Conservation (phyloP, 2,329 filamentous ascomycete species). For the Colletotrichum lini region DNA sequence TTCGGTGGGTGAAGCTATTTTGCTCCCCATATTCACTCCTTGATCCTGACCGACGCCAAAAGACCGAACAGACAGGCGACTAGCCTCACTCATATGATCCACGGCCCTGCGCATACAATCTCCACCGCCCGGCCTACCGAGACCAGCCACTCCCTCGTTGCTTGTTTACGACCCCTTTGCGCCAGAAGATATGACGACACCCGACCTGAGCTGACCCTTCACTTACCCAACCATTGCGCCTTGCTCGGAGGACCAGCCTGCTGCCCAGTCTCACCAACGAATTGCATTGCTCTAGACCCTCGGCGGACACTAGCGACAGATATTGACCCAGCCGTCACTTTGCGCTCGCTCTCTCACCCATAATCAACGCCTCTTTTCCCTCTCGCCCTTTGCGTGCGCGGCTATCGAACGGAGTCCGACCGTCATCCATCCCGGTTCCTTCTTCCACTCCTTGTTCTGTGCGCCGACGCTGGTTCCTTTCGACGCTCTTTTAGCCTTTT, state of each 20-base stretch:
- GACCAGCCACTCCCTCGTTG: slow-evolving; percentile 10
- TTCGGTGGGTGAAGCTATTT: slow-evolving; percentile 20
- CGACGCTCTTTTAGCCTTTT: slow-evolving; percentile 36
- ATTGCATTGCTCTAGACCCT: not conserved
- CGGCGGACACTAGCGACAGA: slow-evolving; percentile 18
- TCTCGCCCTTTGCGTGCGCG: slow-evolving; percentile 22
- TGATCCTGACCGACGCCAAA: not conserved
- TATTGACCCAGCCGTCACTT: slow-evolving; percentile 18
- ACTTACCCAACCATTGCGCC: slow-evolving; percentile 12
- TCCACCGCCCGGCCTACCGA: slow-evolving; percentile 2
- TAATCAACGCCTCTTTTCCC: not conserved
- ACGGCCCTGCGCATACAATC: slow-evolving; percentile 16
- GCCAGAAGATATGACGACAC: slow-evolving; percentile 41
- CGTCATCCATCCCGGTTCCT: slow-evolving; percentile 29
- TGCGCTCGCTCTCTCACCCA: not conserved
- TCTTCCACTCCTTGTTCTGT: slow-evolving; percentile 39
- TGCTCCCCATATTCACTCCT: slow-evolving; percentile 14
- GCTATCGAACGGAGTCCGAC: slow-evolving; percentile 39
- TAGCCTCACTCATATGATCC: slow-evolving; percentile 8
- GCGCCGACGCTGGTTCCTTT: slow-evolving; percentile 35
- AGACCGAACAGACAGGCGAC: not conserved
- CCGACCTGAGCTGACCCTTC: slow-evolving; percentile 36
- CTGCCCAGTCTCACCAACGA: slow-evolving; percentile 26
- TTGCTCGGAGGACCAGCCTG: slow-evolving; percentile 22
- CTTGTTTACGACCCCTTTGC: slow-evolving; percentile 28